These are phyloP conservation scores for Malassezia obtusa DNA, from an alignment of 1,284 basidiomycete species.

Conservation along the genomic window DNA sequence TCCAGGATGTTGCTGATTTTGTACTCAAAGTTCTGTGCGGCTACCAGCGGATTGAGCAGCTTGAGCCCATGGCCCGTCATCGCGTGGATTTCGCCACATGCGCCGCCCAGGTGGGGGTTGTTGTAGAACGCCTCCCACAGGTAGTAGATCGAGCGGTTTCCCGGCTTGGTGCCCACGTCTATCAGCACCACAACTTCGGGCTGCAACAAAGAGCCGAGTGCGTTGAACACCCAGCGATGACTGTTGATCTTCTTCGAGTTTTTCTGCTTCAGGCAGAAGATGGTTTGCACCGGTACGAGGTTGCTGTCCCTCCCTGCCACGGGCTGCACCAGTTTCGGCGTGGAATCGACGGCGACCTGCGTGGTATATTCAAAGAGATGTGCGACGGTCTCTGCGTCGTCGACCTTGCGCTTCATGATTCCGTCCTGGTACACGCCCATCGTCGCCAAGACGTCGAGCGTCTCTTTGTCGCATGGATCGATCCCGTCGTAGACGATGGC, in stretches of 20 bases:
- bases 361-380: constrained; percentile 64
- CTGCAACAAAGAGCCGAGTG: constrained; percentile 63
- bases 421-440: constrained; percentile 56
- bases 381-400: constrained; percentile 80
- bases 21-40: constrained; percentile 91
- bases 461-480: constrained; percentile 79
- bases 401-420: constrained; percentile 81
- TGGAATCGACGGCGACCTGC: constrained; percentile 63
- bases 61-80: constrained; percentile 44
- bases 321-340: constrained; percentile 79
- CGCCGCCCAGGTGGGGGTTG: constrained; percentile 43
- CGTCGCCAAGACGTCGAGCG: constrained; percentile 49
- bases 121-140: constrained; percentile 48
- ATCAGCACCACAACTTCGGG: constrained; percentile 45
- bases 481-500: constrained; percentile 77
- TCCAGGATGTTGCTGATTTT: constrained; percentile 72
- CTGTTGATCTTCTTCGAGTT: constrained; percentile 63
- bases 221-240: constrained; percentile 91
- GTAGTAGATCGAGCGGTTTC: constrained; percentile 43
- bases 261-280: constrained; percentile 87
- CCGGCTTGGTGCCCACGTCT: constrained; percentile 47
- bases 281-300: constrained; percentile 85
- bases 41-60: constrained; percentile 50
- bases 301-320: constrained; percentile 64
- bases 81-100: constrained; percentile 47